phyloP scores from a whole-genome alignment of 2,329 filamentous ascomycete species.

The Stromatinia cepivora region DNA sequence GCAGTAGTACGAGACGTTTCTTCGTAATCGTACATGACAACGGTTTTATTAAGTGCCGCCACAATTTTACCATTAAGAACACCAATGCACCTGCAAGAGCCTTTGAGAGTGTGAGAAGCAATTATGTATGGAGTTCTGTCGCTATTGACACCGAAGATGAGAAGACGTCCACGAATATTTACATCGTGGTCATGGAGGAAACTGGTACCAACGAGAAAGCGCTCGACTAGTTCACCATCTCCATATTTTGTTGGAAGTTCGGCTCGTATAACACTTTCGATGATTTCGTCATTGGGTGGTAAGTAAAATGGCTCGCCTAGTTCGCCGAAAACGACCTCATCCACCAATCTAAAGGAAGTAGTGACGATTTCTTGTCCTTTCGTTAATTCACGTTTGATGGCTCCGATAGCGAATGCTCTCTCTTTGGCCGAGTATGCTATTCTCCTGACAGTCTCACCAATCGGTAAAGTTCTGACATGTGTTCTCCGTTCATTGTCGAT shows the following conservation, averaged over 20 bases:
- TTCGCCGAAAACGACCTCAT: slow-evolving; percentile 83
- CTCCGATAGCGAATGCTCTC: slow-evolving; percentile 83
- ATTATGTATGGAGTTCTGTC: slow-evolving; percentile 73
- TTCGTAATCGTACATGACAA: slow-evolving; percentile 58
- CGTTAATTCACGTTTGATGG: slow-evolving; percentile 71
- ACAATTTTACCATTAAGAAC: slow-evolving; percentile 77
- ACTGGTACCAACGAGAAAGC: slow-evolving; percentile 90
- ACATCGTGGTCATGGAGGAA: slow-evolving; percentile 57
- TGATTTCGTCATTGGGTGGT: slow-evolving; percentile 63
- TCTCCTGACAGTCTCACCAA: slow-evolving; percentile 80
- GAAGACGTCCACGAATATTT: slow-evolving; percentile 70
- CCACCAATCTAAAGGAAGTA: slow-evolving; percentile 84
- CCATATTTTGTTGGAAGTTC: slow-evolving; percentile 64
- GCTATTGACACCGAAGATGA: slow-evolving; percentile 80
- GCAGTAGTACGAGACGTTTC: slow-evolving; percentile 58
- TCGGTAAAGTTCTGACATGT: slow-evolving; percentile 76
- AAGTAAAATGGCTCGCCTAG: slow-evolving; percentile 63
- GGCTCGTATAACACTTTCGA: slow-evolving; percentile 81
- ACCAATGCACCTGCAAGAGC: slow-evolving; percentile 76
- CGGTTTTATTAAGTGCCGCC: slow-evolving; percentile 85
- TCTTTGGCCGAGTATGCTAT: slow-evolving; percentile 81
- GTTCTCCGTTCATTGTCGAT: slow-evolving; percentile 86
- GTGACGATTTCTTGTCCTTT: slow-evolving; percentile 72
- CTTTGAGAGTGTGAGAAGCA: slow-evolving; percentile 67
- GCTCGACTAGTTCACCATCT: slow-evolving; percentile 60